Evolutionary conservation across 768 basidiomycete genomes (phyloP).

Genomic region (Tulasnella sp.): DNA sequence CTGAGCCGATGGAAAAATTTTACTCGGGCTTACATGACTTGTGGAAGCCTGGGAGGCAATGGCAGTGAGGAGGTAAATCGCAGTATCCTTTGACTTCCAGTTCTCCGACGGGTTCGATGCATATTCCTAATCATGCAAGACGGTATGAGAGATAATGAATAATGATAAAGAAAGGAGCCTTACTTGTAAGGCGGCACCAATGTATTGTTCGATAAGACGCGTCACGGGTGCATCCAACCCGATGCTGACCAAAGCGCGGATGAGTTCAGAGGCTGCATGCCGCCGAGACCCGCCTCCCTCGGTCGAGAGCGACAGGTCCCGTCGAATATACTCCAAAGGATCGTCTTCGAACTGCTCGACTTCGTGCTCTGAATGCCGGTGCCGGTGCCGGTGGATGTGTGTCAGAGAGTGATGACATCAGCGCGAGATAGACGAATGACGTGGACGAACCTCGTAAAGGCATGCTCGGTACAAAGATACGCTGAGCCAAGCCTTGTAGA

Average conservation of each 20-base stretch:
- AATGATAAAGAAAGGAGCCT: conserved; percentile 11
- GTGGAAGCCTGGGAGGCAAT: conserved; percentile 87
- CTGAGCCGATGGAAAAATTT: neutral
- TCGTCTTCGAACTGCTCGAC: conserved; percentile 96
- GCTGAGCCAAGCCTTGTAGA: conserved; percentile 73
- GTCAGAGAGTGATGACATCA: neutral
- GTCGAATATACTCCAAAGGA: conserved; percentile 86
- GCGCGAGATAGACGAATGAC: neutral
- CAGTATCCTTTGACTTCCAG: conserved; percentile 92
- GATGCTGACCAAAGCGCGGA: conserved; percentile 76
- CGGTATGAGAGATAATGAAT: neutral
- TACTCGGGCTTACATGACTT: conserved; percentile 47
- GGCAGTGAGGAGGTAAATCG: conserved; percentile 88
- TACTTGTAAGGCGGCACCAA: conserved; percentile 56
- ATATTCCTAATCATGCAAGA: conserved; percentile 42
- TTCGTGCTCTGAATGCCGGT: conserved; percentile 53
- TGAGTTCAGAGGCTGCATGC: conserved; percentile 92
- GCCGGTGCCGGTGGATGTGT: conserved; percentile 23
- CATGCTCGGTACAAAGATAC: conserved; percentile 92
- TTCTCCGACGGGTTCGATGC: conserved; percentile 41
- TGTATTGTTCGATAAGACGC: conserved; percentile 77
- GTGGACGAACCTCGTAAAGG: conserved; percentile 49
- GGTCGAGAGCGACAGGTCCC: conserved; percentile 63
- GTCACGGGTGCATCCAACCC: conserved; percentile 81
- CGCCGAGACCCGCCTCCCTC: conserved; percentile 69